These are phyloP conservation scores for Heimioporus sp. DNA, from an alignment of 768 basidiomycete genomes.

Conservation along the genomic window DNA sequence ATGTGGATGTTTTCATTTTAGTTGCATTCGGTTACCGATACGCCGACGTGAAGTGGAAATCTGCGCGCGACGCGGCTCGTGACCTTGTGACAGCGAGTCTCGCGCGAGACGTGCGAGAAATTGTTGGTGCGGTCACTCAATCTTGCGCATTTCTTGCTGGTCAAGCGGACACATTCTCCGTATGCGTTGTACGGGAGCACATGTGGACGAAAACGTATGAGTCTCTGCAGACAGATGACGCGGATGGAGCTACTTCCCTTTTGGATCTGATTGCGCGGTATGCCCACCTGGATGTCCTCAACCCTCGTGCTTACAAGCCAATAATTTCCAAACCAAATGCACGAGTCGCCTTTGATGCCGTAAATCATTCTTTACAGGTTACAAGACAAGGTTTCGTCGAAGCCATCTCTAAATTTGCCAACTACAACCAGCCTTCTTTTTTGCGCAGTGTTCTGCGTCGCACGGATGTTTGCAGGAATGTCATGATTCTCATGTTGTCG, in stretches of 20 bases:
- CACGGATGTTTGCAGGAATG: slow-evolving; percentile 54
- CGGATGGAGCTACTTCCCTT: slow-evolving; percentile 55
- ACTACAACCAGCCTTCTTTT: slow-evolving; percentile 52
- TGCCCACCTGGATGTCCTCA: slow-evolving; percentile 67
- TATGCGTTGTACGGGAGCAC: slow-evolving; percentile 46
- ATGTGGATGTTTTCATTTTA: slow-evolving; percentile 44
- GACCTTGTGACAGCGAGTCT: slow-evolving; percentile 38
- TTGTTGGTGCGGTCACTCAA: slow-evolving; percentile 30
- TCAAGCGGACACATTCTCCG: slow-evolving; percentile 29
- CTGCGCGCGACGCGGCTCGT: slow-evolving; percentile 40
- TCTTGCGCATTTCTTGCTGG: slow-evolving; percentile 35
- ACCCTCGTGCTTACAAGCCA: slow-evolving; percentile 46
- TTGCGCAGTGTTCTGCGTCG: slow-evolving; percentile 54
- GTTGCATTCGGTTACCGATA: slow-evolving; percentile 44
- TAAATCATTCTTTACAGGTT: slow-evolving; percentile 59
- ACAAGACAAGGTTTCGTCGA: slow-evolving; percentile 64
- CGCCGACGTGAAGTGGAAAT: slow-evolving; percentile 40
- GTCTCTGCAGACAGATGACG: slow-evolving; percentile 54
- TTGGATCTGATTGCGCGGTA: slow-evolving; percentile 56
- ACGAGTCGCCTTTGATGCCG: slow-evolving; percentile 42
- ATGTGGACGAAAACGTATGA: slow-evolving; percentile 73
- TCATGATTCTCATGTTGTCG: slow-evolving; percentile 75
- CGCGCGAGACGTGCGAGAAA: slow-evolving; percentile 32
- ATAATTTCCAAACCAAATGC: slow-evolving; percentile 32
- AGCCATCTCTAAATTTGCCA: slow-evolving; percentile 61